phyloP scores from a whole-genome alignment of 2,329 filamentous ascomycete species.

The Fusarium sp. region DNA sequence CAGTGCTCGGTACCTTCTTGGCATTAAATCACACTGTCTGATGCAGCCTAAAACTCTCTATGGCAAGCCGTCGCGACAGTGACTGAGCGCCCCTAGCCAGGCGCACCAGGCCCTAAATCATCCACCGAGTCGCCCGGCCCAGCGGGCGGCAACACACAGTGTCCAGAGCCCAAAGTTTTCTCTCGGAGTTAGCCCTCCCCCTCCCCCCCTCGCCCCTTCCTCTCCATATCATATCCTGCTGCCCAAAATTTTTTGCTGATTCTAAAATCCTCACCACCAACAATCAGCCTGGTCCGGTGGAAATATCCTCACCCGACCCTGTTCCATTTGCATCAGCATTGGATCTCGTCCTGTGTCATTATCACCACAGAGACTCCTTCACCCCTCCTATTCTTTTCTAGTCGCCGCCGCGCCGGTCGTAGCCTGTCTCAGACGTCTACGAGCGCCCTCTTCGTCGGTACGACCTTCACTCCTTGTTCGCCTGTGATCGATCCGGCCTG shows the following conservation, averaged over 20 bases:
- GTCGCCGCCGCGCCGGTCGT: conserved; percentile 48
- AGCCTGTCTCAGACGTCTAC: conserved; percentile 48
- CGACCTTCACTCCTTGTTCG: conserved; percentile 47
- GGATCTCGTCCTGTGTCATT: conserved; percentile 50
- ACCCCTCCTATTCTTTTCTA: conserved; percentile 40
- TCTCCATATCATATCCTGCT: conserved; percentile 50
- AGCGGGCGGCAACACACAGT: conserved; percentile 26
- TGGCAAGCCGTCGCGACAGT: conserved; percentile 4
- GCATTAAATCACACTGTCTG: conserved; percentile 22
- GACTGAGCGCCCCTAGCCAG: neutral
- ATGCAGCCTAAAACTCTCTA: conserved; percentile 14
- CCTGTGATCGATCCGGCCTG: conserved; percentile 41
- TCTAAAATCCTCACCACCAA: conserved; percentile 53
- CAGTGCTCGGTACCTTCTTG: conserved; percentile 9
- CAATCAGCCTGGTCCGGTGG: conserved; percentile 53
- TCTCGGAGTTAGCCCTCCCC: conserved; percentile 32
- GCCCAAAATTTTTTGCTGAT: conserved; percentile 53
- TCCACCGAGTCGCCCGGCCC: neutral
- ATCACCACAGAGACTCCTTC: conserved; percentile 46
- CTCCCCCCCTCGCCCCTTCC: conserved; percentile 48
- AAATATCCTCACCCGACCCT: conserved; percentile 49
- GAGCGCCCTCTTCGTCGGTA: conserved; percentile 39
- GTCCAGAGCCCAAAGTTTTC: conserved; percentile 20
- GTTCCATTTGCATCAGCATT: conserved; percentile 48
- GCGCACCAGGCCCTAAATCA: neutral